Evolutionary conservation across 2,329 filamentous ascomycete genomes (phyloP).

Genomic region (Juglanconis sp.): DNA sequence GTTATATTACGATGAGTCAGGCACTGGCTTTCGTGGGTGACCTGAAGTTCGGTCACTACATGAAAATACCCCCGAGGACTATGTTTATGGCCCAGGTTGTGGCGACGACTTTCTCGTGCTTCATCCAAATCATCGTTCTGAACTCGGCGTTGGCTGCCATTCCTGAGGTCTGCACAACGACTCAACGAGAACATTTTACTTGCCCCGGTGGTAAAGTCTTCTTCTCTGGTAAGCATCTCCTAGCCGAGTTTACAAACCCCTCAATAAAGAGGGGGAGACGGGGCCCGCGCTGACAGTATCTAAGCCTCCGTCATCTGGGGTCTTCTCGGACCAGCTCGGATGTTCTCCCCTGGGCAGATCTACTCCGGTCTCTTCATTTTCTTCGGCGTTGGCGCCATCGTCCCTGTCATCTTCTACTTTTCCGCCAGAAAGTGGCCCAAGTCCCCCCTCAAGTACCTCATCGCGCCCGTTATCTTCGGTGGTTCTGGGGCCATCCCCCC

Average conservation of each 20-base stretch:
- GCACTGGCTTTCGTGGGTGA: slow-evolving; percentile 63
- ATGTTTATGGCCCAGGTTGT: slow-evolving; percentile 66
- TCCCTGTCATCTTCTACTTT: slow-evolving; percentile 51
- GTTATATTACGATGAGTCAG: slow-evolving; percentile 63
- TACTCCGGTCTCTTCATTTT: slow-evolving; percentile 60
- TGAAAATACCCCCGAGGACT: slow-evolving; percentile 65
- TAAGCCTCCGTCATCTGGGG: slow-evolving; percentile 65
- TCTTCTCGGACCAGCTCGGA: slow-evolving; percentile 59
- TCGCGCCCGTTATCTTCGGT: slow-evolving; percentile 62
- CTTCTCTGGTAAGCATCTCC: slow-evolving; percentile 48
- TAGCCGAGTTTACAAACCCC: neutral
- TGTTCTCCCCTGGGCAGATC: slow-evolving; percentile 61
- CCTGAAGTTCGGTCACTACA: slow-evolving; percentile 71
- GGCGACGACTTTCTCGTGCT: slow-evolving; percentile 63
- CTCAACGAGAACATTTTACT: slow-evolving; percentile 57
- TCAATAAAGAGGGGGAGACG: neutral
- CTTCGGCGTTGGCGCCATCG: slow-evolving; percentile 54
- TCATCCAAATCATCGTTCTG: slow-evolving; percentile 63
- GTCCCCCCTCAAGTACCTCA: slow-evolving; percentile 50
- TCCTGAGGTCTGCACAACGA: slow-evolving; percentile 57
- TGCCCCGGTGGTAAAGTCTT: slow-evolving; percentile 64
- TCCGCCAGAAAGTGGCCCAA: slow-evolving; percentile 48
- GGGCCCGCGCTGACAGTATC: neutral
- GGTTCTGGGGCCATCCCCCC: slow-evolving; percentile 57
- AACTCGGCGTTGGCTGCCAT: slow-evolving; percentile 62